phyloP scores from a whole-genome alignment of 2,329 filamentous ascomycete genomes.

The Bertia moriformis region DNA sequence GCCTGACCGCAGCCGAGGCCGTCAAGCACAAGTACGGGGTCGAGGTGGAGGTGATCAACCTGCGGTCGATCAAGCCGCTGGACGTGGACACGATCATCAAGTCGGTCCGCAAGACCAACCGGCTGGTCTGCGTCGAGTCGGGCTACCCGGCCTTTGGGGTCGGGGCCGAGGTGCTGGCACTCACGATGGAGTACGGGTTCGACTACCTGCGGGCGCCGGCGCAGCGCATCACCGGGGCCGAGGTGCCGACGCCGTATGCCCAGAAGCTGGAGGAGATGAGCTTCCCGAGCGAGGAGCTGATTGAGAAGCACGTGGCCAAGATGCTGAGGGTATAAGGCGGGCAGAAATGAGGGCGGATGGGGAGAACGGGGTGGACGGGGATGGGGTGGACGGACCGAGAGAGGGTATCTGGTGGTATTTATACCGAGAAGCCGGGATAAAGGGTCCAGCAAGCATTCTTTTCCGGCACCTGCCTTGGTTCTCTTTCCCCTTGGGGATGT shows the following conservation, averaged over 20 bases:
- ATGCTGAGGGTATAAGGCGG: constrained; percentile 57
- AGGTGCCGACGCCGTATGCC: constrained; percentile 93
- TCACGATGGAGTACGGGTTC: constrained; percentile 95
- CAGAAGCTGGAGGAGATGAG: constrained; percentile 83
- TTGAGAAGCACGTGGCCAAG: constrained; percentile 80
- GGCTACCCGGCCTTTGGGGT: constrained; percentile 94
- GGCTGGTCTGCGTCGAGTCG: constrained; percentile 80
- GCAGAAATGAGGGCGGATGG: constrained; percentile 1
- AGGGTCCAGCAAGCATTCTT: too few relatives aligned
- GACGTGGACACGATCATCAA: constrained; percentile 91
- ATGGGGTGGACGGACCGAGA: too few relatives aligned
- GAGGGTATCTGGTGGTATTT: too few relatives aligned
- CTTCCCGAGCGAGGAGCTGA: constrained; percentile 82
- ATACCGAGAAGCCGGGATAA: too few relatives aligned
- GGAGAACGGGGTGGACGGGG: background rate
- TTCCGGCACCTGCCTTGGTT: too few relatives aligned
- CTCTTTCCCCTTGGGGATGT: too few relatives aligned
- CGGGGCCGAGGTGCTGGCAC: constrained; percentile 77
- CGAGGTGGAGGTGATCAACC: constrained; percentile 92
- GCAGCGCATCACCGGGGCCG: constrained; percentile 85
- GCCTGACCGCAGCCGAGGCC: constrained; percentile 72
- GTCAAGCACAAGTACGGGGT: constrained; percentile 95
- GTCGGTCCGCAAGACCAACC: constrained; percentile 96
- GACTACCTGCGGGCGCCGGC: constrained; percentile 93
- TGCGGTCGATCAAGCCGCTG: constrained; percentile 91